Percentiles rank a stretch among this genome's conserved stretches.
Evolutionary conservation across 352 stramenopile genomes (phyloP).

Genomic region (Elongisporangium prolatum): DNA sequence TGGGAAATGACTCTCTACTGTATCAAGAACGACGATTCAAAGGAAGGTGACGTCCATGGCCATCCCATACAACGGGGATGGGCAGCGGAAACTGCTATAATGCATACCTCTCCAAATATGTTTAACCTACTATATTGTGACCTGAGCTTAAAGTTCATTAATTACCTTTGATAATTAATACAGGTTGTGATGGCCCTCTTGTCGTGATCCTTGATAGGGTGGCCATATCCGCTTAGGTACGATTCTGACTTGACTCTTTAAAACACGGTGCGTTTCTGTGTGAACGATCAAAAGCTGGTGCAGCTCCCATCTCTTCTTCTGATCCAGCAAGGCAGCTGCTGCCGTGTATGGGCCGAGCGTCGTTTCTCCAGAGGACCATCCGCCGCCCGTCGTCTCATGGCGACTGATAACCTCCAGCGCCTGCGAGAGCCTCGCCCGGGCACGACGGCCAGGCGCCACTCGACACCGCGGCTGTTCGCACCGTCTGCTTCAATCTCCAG

Average conservation of each 20-base stretch:
- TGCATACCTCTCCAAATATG: background rate
- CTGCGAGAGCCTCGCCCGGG: background rate
- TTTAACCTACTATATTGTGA: background rate
- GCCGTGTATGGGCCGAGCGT: background rate
- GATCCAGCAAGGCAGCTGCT: background rate
- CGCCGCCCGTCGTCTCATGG: background rate
- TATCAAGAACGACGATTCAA: background rate
- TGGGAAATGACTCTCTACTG: background rate
- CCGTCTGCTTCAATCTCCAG: background rate
- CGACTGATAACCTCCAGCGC: background rate
- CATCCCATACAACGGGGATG: background rate
- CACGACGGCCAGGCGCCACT: background rate
- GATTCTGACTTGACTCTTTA: background rate
- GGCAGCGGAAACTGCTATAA: background rate
- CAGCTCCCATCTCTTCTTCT: background rate
- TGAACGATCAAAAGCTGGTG: background rate
- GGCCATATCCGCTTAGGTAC: background rate
- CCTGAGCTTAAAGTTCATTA: too few species aligned
- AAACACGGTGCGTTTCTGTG: background rate
- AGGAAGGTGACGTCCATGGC: too few species aligned
- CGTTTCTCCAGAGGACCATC: background rate
- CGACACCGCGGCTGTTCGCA: background rate
- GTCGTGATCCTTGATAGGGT: background rate
- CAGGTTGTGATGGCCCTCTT: background rate
- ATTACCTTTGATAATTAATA: background rate